These are phyloP conservation scores for Emericellopsis atlantica DNA, from an alignment of 2,329 filamentous ascomycete genomes.

Conservation along the genomic window DNA sequence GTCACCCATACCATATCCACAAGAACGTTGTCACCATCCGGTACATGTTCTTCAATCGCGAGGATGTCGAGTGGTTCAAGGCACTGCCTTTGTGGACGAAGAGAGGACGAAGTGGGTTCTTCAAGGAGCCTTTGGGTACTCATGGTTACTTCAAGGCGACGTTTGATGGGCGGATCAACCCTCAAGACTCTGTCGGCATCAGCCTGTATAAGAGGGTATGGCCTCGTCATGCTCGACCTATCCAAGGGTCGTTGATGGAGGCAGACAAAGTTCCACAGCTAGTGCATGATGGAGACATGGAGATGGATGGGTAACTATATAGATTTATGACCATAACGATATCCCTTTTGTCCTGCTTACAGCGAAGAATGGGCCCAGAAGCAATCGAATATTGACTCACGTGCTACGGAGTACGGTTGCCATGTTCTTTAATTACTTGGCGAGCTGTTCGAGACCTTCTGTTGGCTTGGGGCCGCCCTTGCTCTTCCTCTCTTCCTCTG, in stretches of 20 bases:
- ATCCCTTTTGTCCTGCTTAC: constrained; percentile 8
- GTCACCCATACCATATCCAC: constrained; percentile 97
- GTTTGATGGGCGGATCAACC: constrained; percentile 92
- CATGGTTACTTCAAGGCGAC: constrained; percentile 99
- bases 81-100: constrained; percentile 90
- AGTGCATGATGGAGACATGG: constrained; percentile 16
- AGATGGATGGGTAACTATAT: constrained; percentile 16
- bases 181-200: constrained; percentile 85
- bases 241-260: constrained; percentile 29
- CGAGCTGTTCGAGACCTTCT: constrained; percentile 36
- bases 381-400: not conserved
- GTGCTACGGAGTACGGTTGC: not conserved
- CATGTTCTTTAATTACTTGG: constrained; percentile 4
- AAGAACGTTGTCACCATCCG: constrained; percentile 93
- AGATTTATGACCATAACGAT: not conserved
- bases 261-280: not conserved
- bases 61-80: constrained; percentile 97
- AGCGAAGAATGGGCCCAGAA: not conserved
- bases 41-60: constrained; percentile 99
- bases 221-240: constrained; percentile 52
- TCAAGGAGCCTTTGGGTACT: constrained; percentile 90
- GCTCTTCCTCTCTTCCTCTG: constrained; percentile 43
- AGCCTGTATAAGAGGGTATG: constrained; percentile 80
- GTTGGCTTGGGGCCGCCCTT: constrained; percentile 47
- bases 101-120: constrained; percentile 73